phyloP scores from a whole-genome alignment of 2,329 filamentous ascomycete genomes.

The Pseudogymnoascus sp. region DNA sequence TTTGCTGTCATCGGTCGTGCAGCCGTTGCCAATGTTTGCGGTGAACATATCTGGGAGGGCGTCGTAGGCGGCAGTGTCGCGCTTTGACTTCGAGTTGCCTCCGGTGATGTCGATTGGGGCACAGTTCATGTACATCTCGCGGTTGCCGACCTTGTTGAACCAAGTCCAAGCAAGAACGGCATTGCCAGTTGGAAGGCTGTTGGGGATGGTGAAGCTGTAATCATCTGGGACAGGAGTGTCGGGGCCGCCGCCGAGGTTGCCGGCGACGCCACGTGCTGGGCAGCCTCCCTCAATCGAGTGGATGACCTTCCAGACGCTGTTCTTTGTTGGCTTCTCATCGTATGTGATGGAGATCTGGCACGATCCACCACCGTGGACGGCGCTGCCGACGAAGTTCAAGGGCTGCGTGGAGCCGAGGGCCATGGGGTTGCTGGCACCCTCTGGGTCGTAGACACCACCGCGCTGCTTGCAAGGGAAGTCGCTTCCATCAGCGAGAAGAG shows the following conservation, averaged over 20 bases:
- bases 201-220: constrained; percentile 66
- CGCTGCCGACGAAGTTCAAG: constrained; percentile 61
- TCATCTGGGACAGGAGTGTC: constrained; percentile 39
- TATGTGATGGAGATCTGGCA: constrained; percentile 85
- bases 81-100: constrained; percentile 34
- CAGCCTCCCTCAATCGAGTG: constrained; percentile 83
- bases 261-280: constrained; percentile 49
- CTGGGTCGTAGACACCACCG: constrained; percentile 37
- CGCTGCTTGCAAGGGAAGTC: constrained; percentile 80
- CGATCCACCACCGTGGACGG: constrained; percentile 82
- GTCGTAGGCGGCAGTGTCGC: constrained; percentile 44
- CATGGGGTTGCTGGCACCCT: constrained; percentile 49
- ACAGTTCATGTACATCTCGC: constrained; percentile 98
- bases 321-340: constrained; percentile 58
- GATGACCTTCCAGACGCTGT: constrained; percentile 78
- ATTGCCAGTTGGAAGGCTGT: constrained; percentile 63
- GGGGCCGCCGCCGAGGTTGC: constrained; percentile 49
- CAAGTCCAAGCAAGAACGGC: constrained; percentile 87
- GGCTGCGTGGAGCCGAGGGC: constrained; percentile 52
- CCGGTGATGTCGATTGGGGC: constrained; percentile 60
- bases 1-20: constrained; percentile 38
- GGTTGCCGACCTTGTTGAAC: constrained; percentile 88
- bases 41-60: constrained; percentile 67
- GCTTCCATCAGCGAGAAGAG: constrained; percentile 49
- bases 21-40: constrained; percentile 48